Conservation (phyloP, 306 rosid species). For the Lathyrus sativus region DNA sequence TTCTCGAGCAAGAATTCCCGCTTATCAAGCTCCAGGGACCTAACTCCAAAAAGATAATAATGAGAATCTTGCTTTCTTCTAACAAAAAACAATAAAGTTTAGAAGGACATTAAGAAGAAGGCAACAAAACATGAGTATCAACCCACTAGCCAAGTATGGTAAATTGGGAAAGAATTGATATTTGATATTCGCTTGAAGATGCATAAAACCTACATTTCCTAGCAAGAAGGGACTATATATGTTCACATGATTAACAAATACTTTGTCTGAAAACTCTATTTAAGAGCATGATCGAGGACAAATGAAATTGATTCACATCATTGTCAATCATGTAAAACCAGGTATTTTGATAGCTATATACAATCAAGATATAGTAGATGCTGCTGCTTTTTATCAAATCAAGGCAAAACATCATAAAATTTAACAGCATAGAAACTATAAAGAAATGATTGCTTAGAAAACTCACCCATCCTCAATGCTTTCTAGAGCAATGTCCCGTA, state of each 20-base stretch:
- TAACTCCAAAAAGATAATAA: constrained; percentile 42
- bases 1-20: constrained; percentile 85
- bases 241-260: constrained; percentile 5
- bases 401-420: background rate
- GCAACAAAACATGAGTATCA: constrained; percentile 15
- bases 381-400: background rate
- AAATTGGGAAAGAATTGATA: constrained; percentile 24
- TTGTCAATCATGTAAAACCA: constrained; percentile 1
- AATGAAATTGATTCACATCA: background rate
- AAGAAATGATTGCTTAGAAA: constrained; percentile 32
- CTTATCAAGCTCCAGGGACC: constrained; percentile 90
- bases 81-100: constrained; percentile 25
- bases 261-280: background rate
- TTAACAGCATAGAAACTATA: background rate
- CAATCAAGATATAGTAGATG: constrained; percentile 3
- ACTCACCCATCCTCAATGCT: constrained; percentile 86
- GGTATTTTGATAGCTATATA: background rate
- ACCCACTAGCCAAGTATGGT: constrained; percentile 20
- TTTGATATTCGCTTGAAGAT: constrained; percentile 18
- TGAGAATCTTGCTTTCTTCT: constrained; percentile 36
- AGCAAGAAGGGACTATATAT: constrained; percentile 11
- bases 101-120: constrained; percentile 23
- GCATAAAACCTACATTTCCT: constrained; percentile 10
- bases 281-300: constrained; percentile 4
- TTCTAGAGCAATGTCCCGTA: constrained; percentile 73